Conservation (phyloP, 129 eudicot species). For the Apium graveolens region DNA sequence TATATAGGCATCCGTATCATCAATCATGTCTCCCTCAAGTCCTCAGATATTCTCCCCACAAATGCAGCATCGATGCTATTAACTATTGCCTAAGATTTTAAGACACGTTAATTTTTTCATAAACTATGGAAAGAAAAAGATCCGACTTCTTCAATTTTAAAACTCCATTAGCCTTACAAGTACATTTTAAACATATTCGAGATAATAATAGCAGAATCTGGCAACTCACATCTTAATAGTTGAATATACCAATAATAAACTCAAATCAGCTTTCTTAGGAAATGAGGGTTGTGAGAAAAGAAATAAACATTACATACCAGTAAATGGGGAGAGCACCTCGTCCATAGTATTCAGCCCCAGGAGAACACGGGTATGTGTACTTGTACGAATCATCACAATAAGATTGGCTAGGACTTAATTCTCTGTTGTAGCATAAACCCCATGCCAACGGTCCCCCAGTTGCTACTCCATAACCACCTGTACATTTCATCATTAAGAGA, state of each 20-base stretch:
- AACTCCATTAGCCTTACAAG: not conserved
- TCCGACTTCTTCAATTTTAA: not conserved
- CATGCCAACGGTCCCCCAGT: conserved; percentile 97
- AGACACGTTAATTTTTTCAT: not conserved
- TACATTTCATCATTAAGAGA: conserved; percentile 9
- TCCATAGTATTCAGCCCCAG: conserved; percentile 83
- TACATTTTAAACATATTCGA: not conserved
- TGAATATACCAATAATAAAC: not conserved
- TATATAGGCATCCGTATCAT: not conserved
- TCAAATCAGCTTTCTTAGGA: not conserved
- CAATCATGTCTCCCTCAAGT: not conserved
- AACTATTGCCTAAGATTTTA: not conserved
- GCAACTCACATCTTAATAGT: not conserved
- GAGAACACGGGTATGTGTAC: conserved; percentile 80
- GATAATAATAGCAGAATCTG: not conserved
- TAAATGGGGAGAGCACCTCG: conserved; percentile 94
- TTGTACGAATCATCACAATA: conserved; percentile 80
- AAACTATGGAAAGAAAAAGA: not conserved
- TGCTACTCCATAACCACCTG: conserved; percentile 95
- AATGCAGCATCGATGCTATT: not conserved
- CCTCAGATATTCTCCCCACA: not conserved
- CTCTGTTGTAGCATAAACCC: conserved; percentile 93
- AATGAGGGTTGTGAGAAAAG: not conserved
- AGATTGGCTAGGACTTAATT: conserved; percentile 80
- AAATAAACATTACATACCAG: conserved; percentile 39